Evolutionary conservation across 495 filamentous ascomycete genomes (phyloP).

Genomic region (Aspergillus nidulans): DNA sequence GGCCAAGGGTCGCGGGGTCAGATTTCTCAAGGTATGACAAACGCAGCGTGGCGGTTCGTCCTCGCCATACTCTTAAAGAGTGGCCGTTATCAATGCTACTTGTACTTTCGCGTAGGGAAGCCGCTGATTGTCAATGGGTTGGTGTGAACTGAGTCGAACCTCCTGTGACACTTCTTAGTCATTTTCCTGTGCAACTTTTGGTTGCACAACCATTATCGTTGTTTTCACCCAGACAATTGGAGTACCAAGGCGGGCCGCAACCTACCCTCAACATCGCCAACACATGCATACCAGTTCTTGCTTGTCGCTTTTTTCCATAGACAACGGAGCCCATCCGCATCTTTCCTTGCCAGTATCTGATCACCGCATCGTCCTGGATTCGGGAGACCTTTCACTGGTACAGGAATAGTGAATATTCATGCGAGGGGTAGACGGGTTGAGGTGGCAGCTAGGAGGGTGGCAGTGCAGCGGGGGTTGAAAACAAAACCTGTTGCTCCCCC

Average conservation of each 20-base stretch:
- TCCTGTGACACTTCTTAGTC: not conserved
- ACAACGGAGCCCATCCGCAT: not conserved
- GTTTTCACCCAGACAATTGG: not conserved
- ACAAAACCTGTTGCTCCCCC: not conserved
- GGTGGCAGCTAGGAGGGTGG: slow-evolving; percentile 1
- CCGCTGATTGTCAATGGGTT: not conserved
- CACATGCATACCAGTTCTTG: not conserved
- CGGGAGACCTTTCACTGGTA: not conserved
- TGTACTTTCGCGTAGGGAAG: not conserved
- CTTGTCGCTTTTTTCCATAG: not conserved
- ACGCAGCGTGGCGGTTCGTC: not conserved
- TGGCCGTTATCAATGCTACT: too few relatives aligned
- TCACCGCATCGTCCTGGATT: not conserved
- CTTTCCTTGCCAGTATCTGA: not conserved
- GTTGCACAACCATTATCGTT: too few relatives aligned
- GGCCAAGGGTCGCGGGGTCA: not conserved
- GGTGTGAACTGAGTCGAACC: not conserved
- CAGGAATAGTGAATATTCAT: not conserved
- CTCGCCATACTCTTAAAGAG: too few relatives aligned
- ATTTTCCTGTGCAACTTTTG: not conserved
- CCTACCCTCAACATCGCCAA: not conserved
- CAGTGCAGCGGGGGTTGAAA: slow-evolving; percentile 4
- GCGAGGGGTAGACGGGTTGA: not conserved
- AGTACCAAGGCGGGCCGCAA: not conserved
- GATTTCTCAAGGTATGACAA: not conserved